A percentile compares a stretch with the other conserved stretches of the same genome.
Conservation (phyloP, 495 filamentous ascomycete genomes). For the Aspergillus sclerotiicarbonarius region DNA sequence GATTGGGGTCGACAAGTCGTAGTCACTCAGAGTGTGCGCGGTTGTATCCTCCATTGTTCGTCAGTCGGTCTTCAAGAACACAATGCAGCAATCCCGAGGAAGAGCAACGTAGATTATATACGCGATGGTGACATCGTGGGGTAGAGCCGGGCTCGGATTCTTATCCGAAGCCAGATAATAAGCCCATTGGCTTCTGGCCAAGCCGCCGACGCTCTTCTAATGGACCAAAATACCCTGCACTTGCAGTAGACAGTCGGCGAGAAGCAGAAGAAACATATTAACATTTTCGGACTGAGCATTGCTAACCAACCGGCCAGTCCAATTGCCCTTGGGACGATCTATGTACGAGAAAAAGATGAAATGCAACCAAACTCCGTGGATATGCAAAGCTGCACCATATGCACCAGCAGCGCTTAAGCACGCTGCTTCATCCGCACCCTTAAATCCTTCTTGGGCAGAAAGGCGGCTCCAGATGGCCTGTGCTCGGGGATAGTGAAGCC, state of each 20-base stretch:
- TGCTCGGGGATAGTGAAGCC: slow-evolving; percentile 32
- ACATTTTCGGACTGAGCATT: not conserved
- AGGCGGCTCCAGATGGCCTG: slow-evolving; percentile 35
- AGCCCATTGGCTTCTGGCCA: not conserved
- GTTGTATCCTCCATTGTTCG: not conserved
- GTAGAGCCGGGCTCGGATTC: slow-evolving; percentile 6
- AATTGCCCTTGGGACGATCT: not conserved
- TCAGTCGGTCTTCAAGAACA: not conserved
- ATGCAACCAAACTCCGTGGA: not conserved
- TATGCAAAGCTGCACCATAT: slow-evolving; percentile 3
- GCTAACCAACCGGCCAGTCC: not conserved
- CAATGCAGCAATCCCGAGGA: not conserved
- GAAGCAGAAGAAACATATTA: not conserved
- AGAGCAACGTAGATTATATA: not conserved
- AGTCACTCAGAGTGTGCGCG: slow-evolving; percentile 40
- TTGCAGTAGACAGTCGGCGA: not conserved
- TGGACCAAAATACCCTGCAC: too few species aligned
- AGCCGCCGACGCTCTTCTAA: not conserved
- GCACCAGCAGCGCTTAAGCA: slow-evolving; percentile 16
- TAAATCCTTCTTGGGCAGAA: slow-evolving; percentile 36
- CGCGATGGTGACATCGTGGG: not conserved
- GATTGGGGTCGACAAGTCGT: slow-evolving; percentile 51
- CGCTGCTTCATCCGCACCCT: slow-evolving; percentile 34
- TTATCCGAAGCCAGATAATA: slow-evolving; percentile 9
- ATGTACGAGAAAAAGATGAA: not conserved